Base-by-base conservation (phyloP, 805 yeast genomes). In the Suhomyces pyralidae region DNA sequence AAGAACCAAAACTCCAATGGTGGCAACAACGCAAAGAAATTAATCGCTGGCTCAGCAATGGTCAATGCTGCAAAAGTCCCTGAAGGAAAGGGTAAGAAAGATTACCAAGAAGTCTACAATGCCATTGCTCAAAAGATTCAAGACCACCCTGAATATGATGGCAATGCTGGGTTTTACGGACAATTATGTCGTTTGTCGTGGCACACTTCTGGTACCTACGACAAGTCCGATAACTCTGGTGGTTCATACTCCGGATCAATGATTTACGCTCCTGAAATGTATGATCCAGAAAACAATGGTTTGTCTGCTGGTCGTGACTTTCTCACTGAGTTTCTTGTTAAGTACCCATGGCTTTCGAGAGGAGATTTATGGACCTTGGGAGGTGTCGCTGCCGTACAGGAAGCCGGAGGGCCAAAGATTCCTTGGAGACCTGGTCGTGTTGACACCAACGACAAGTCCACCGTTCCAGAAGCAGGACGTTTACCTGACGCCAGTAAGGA, bases 331-430 rank as follows among this genome's bases (percentile, higher is more conserved):
- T 70, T 85, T 61, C 76, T 77, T 61, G 70, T 68, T 44, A 74
- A 80, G 62, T 82, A 74, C 69, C 88, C 90, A 9, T 80, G 82
- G 73, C 70, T 85, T 51, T 74, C 84, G 12, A 78, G 83, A 63
- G 85, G 88, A 40, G 91, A 85, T 65, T 76, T 86, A 59, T 84
- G 87, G 84, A 85, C 90, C 8, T 69, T 85, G 32, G 88, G 82
- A n/a, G 90, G 90, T 34, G 86, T 80, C 46, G 78, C 73, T 26
- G 86, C 85, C 17, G 67, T 85, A 48, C 87, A 85, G 68, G 84
- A 77, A 55, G 67, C 83, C 75, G 82, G 79, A 42, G 90, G 90
- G 12, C 90, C 90, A 45, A 69, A 70, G 68, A 82, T 73, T 67
- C 75, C 61, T 61, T 82, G 79, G 90, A 81, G 77, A 68, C 69